Base-by-base conservation (phyloP, 2,329 filamentous ascomycete genomes). In the Fusarium xyrophilum region DNA sequence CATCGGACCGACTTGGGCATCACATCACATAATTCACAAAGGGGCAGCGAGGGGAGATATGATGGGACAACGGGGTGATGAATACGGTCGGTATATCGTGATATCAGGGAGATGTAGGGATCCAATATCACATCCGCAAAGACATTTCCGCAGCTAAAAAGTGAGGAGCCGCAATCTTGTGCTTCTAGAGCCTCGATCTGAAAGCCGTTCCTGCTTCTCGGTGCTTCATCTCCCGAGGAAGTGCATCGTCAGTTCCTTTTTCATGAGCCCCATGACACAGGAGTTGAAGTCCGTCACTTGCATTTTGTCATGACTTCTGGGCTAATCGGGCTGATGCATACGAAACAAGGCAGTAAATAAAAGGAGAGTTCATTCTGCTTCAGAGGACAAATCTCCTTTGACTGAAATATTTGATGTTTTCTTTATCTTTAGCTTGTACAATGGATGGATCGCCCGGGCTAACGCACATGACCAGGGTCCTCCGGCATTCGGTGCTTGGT, bases 391-490 rank as follows among this genome's bases (percentile, higher is more conserved):
- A 11, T 13, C 9, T 53, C 27, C 9, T 30, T 21, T 25, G 28
- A n/a, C 23, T 19, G 15, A 43, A 30, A 33, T 10, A 55, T 14
- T 58, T 55, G 30, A 55, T 35, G 30, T 13, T 33, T 14, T 51
- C 17, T 32, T 56, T 50, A n/a, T 40, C 38, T 50, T 35, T 63
- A 35, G 52, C 21, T 42, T 17, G 27, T 17, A 56, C 33, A 43
- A 63, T 50, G 51, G 38, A 63, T 57, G 28, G 43, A 46, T 58
- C 43, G 38, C 51, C 58, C 13, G 21, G 42, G 44, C 59, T 63
- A 63, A 63, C 51, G 39, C 60, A 63, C 52, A 58, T 63, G 60
- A 63, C 60, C 39, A 63, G 60, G 59, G 38, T 58, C 25, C 30
- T 59, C 33, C 54, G 47, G 54, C 27, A 39, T 46, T 56, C 55